phyloP scores from a whole-genome alignment of 345 rosid genomes.

The Salix suchowensis region DNA sequence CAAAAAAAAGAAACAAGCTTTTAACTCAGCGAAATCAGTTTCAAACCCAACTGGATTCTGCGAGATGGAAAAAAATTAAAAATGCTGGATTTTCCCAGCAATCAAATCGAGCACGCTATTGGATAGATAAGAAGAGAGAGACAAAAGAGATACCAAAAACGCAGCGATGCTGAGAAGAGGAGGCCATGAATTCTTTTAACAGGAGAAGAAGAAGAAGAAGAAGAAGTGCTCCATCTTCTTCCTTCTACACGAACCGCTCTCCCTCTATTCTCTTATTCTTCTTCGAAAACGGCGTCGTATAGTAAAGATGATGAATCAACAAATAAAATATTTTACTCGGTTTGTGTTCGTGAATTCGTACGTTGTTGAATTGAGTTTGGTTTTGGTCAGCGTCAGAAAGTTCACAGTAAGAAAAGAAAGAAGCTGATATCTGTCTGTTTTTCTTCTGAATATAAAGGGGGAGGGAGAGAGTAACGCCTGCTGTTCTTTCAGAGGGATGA shows the following conservation, averaged over 20 bases:
- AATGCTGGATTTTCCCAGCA: neutral
- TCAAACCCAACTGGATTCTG: neutral
- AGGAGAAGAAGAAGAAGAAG: slow-evolving; percentile 37
- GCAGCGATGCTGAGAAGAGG: slow-evolving; percentile 88
- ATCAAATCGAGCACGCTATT: slow-evolving; percentile 2
- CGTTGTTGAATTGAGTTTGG: too few relatives aligned
- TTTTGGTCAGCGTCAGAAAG: too few relatives aligned
- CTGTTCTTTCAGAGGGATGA: too few relatives aligned
- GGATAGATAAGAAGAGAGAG: neutral
- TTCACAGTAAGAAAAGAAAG: too few relatives aligned
- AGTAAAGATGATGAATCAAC: too few relatives aligned
- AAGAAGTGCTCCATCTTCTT: slow-evolving; percentile 69
- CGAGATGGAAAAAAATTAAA: too few relatives aligned
- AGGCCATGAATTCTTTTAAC: slow-evolving; percentile 55
- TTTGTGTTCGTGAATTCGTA: too few relatives aligned
- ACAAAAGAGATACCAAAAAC: slow-evolving; percentile 64
- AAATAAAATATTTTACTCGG: too few relatives aligned
- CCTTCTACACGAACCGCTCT: slow-evolving; percentile 22
- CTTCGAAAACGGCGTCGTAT: neutral
- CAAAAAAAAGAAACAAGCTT: neutral
- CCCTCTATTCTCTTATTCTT: neutral
- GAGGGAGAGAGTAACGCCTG: too few relatives aligned
- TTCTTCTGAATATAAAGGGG: too few relatives aligned
- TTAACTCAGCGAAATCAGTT: neutral
- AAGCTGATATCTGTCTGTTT: too few relatives aligned